Percentiles rank a stretch among this genome's conserved stretches.
phyloP scores from a whole-genome alignment of 2,329 filamentous ascomycete species.

The Aspergillus fumigatiaffinis region DNA sequence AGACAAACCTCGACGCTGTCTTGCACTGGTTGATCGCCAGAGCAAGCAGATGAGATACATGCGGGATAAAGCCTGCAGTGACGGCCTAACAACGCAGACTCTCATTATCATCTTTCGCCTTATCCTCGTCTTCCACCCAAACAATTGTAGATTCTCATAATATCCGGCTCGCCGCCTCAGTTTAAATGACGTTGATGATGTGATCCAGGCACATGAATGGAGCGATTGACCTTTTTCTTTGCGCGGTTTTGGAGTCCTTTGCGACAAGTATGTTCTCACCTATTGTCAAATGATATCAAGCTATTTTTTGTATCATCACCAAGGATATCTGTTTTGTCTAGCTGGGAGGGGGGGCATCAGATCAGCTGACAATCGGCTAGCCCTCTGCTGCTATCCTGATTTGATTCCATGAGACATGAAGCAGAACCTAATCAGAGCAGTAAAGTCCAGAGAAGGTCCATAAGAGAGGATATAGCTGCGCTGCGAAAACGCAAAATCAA shows the following conservation, averaged over 20 bases:
- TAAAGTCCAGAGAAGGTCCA: background rate
- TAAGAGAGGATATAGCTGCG: background rate
- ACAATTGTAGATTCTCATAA: slow-evolving; percentile 14
- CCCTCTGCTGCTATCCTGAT: background rate
- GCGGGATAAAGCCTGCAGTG: background rate
- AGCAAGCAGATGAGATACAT: slow-evolving; percentile 61
- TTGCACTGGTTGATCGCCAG: slow-evolving; percentile 94
- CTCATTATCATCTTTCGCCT: slow-evolving; percentile 8
- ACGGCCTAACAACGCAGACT: slow-evolving; percentile 2
- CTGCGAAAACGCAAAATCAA: background rate
- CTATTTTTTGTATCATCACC: background rate
- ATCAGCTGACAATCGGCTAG: background rate
- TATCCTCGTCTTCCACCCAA: slow-evolving; percentile 4
- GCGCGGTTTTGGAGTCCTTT: background rate
- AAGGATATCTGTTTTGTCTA: background rate
- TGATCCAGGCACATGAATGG: slow-evolving; percentile 14
- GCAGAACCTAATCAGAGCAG: background rate
- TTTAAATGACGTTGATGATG: slow-evolving; percentile 52
- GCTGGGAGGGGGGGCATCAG: background rate
- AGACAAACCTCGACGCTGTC: slow-evolving; percentile 96
- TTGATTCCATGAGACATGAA: background rate
- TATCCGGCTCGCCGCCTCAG: slow-evolving; percentile 34
- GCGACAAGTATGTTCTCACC: background rate
- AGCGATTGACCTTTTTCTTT: background rate
- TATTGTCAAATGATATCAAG: background rate